Conservation (phyloP, 768 basidiomycete genomes). For the Leccinum incarnatum region DNA sequence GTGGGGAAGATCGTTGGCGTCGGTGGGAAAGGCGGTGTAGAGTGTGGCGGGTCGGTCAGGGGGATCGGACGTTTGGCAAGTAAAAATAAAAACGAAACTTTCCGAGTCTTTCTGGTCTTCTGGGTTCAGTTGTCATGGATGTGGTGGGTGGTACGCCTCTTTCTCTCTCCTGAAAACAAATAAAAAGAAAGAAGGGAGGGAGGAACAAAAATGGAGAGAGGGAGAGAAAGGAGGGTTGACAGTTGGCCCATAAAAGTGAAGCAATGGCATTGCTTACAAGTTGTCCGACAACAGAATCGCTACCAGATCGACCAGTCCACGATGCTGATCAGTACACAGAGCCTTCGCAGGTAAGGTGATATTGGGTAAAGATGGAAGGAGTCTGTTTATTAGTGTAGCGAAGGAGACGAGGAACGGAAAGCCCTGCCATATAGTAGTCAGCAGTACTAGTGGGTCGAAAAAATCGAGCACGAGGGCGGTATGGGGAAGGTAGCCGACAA, state of each 20-base stretch:
- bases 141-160: neutral
- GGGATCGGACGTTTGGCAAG: constrained; percentile 15
- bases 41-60: constrained; percentile 56
- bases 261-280: neutral
- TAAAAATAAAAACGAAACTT: neutral
- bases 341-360: too few relatives aligned
- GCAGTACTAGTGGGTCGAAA: too few relatives aligned
- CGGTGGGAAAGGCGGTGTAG: constrained; percentile 64
- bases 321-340: too few relatives aligned
- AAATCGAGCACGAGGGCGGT: too few relatives aligned
- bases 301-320: too few relatives aligned
- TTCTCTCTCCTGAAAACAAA: neutral
- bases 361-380: too few relatives aligned
- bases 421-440: too few relatives aligned
- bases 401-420: too few relatives aligned
- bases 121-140: neutral
- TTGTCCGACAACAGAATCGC: neutral
- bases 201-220: too few relatives aligned
- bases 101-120: neutral
- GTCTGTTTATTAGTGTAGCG: too few relatives aligned
- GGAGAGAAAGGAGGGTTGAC: neutral
- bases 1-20: constrained; percentile 51
- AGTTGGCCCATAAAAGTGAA: neutral
- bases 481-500: too few relatives aligned
- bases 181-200: too few relatives aligned